Evolutionary conservation across 2,329 filamentous ascomycete genomes (phyloP).

Genomic region (Fulvia fulva): DNA sequence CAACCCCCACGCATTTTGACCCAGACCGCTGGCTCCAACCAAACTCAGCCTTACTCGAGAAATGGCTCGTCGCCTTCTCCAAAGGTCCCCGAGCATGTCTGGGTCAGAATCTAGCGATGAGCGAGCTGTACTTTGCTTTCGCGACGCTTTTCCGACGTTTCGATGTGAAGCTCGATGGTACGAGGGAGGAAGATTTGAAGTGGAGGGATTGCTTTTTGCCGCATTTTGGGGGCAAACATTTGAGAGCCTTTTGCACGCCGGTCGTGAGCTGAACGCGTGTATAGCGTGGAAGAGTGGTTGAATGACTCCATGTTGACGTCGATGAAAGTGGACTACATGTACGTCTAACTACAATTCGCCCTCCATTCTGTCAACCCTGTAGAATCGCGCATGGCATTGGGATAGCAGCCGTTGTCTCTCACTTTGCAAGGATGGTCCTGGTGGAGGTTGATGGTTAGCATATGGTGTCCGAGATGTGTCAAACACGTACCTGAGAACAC

Average conservation of each 20-base stretch:
- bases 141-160: conserved; percentile 12
- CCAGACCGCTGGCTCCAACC: conserved; percentile 46
- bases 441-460: neutral
- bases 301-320: too few species aligned
- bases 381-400: too few species aligned
- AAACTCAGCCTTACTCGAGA: conserved; percentile 6
- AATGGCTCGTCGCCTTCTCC: conserved; percentile 14
- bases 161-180: conserved; percentile 12
- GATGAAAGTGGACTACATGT: too few species aligned
- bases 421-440: too few species aligned
- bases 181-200: conserved; percentile 6
- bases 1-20: conserved; percentile 44
- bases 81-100: conserved; percentile 14
- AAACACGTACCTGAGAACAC: too few species aligned
- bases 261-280: neutral
- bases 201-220: conserved; percentile 20
- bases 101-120: conserved; percentile 14
- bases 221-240: conserved; percentile 9
- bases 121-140: conserved; percentile 16
- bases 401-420: neutral
- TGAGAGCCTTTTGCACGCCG: conserved; percentile 12
- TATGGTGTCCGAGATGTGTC: too few species aligned
- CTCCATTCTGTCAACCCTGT: too few species aligned
- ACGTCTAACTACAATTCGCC: too few species aligned
- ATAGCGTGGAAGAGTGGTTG: too few species aligned